Conservation (phyloP, 768 basidiomycete genomes). For the Boletus huronensis region DNA sequence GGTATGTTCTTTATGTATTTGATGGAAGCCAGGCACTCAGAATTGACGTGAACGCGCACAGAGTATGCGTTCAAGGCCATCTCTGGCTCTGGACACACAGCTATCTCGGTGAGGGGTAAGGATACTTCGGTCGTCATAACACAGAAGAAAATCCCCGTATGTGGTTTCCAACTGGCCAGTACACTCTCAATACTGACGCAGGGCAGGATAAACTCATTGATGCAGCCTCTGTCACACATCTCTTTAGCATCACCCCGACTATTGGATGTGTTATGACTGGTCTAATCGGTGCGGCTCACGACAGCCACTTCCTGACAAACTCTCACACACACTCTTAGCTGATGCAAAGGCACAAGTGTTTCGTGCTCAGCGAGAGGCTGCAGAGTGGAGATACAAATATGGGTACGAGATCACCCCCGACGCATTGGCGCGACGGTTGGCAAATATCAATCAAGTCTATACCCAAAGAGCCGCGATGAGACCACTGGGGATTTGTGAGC, state of each 20-base stretch:
- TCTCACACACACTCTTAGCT: slow-evolving; percentile 44
- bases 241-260: slow-evolving; percentile 92
- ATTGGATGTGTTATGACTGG: slow-evolving; percentile 99
- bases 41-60: slow-evolving; percentile 32
- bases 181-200: background rate
- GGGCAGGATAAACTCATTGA: slow-evolving; percentile 94
- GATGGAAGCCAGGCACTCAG: background rate
- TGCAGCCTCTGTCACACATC: slow-evolving; percentile 88
- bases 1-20: slow-evolving; percentile 48
- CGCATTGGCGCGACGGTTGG: slow-evolving; percentile 88
- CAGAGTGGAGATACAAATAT: slow-evolving; percentile 91
- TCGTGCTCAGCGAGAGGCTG: slow-evolving; percentile 85
- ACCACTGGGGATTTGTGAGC: slow-evolving; percentile 89
- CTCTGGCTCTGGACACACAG: slow-evolving; percentile 93
- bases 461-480: slow-evolving; percentile 97
- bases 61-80: slow-evolving; percentile 99
- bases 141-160: slow-evolving; percentile 95
- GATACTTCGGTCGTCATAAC: slow-evolving; percentile 96
- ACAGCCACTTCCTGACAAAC: background rate
- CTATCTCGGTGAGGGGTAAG: slow-evolving; percentile 88
- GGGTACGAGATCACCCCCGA: slow-evolving; percentile 99
- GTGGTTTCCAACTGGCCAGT: slow-evolving; percentile 30
- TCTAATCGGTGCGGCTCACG: slow-evolving; percentile 65
- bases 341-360: slow-evolving; percentile 88
- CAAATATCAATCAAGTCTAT: slow-evolving; percentile 98